These are phyloP conservation scores for Skeletonema menzelii DNA, from an alignment of 108 stramenopile genomes.

Conservation along the genomic window DNA sequence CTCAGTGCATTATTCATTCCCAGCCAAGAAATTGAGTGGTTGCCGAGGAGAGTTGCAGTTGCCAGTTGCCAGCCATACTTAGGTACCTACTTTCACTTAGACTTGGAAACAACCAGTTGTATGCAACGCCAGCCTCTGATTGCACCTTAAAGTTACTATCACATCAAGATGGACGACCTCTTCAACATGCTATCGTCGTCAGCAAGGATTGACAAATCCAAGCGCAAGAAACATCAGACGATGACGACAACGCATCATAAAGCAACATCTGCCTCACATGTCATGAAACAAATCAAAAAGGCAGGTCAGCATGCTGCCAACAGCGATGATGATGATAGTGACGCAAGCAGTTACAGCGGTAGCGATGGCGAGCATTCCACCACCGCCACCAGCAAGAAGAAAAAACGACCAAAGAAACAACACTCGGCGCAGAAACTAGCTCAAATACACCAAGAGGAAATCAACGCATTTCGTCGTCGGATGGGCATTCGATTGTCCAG, in stretches of 20 bases:
- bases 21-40: background rate
- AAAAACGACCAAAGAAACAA: conserved; percentile 66
- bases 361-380: conserved; percentile 20
- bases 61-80: no score
- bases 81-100: no score
- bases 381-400: conserved; percentile 7
- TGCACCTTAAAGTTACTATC: no score
- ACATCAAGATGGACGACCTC: conserved; percentile 73
- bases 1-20: no score
- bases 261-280: background rate
- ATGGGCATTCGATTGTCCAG: conserved; percentile 72
- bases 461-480: conserved; percentile 83
- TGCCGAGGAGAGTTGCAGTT: no score
- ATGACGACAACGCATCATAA: background rate
- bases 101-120: no score
- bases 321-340: conserved; percentile 15
- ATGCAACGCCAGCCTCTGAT: no score
- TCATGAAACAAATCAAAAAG: background rate
- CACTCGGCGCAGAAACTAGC: conserved; percentile 62
- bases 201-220: conserved; percentile 79
- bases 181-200: conserved; percentile 87
- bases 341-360: background rate
- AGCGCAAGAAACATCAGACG: conserved; percentile 57
- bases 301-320: conserved; percentile 6
- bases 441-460: conserved; percentile 76